Evolutionary conservation across 2,329 filamentous ascomycete genomes (phyloP).

Genomic region (Nemania sp.): DNA sequence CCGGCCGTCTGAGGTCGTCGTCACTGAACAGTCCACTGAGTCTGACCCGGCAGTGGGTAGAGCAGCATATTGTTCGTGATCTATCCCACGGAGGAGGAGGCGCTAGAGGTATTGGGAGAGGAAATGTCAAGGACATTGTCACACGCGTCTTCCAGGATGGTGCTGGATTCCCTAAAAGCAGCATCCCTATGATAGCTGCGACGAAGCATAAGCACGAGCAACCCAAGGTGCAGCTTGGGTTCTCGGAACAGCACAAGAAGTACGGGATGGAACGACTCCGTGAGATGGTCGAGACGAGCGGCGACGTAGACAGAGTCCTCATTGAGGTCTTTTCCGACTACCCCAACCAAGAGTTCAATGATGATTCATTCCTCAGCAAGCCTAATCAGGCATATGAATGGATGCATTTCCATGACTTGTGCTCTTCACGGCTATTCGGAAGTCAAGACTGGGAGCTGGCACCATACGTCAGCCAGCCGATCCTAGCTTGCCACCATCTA

Average conservation of each 20-base stretch:
- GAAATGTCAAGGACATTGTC: constrained; percentile 74
- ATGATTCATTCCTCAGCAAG: constrained; percentile 88
- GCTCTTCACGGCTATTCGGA: constrained; percentile 77
- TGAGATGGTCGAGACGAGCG: constrained; percentile 78
- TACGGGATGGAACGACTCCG: constrained; percentile 71
- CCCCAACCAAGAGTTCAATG: constrained; percentile 85
- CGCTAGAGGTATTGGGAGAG: constrained; percentile 71
- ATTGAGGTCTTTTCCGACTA: constrained; percentile 86
- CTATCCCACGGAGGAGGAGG: constrained; percentile 72
- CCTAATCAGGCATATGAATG: constrained; percentile 82
- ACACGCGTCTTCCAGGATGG: constrained; percentile 78
- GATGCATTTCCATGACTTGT: constrained; percentile 88
- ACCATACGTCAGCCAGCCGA: constrained; percentile 82
- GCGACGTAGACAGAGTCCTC: constrained; percentile 77
- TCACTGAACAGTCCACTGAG: constrained; percentile 46
- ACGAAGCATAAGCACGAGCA: constrained; percentile 57
- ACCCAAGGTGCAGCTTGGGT: constrained; percentile 65
- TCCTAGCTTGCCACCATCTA: constrained; percentile 87
- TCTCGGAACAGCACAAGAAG: constrained; percentile 73
- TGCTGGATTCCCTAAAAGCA: constrained; percentile 70
- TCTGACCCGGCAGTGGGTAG: constrained; percentile 76
- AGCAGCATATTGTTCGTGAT: constrained; percentile 69
- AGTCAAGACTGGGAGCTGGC: constrained; percentile 91
- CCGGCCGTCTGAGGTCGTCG: constrained; percentile 64
- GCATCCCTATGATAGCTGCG: constrained; percentile 45